These are phyloP conservation scores for Euphrasia confusa DNA, from an alignment of 257 asterid genomes.

Conservation along the genomic window DNA sequence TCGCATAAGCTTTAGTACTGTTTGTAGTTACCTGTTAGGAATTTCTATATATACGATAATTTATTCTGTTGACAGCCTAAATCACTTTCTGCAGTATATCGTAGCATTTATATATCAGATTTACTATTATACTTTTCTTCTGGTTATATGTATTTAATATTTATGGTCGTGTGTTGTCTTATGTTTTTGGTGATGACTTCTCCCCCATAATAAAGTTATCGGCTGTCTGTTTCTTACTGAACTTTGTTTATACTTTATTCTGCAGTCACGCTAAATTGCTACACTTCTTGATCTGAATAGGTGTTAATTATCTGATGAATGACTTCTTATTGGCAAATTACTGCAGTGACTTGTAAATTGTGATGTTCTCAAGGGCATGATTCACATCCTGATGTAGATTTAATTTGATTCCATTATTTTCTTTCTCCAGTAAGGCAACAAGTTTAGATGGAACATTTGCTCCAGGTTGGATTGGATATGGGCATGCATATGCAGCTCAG, in stretches of 20 bases:
- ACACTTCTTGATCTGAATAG: slow-evolving; percentile 1
- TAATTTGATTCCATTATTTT: slow-evolving; percentile 19
- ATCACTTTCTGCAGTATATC: neutral
- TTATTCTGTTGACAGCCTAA: slow-evolving; percentile 13
- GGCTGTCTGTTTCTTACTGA: neutral
- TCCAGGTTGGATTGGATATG: slow-evolving; percentile 96
- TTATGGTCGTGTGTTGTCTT: slow-evolving; percentile 3
- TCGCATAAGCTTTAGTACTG: slow-evolving; percentile 8
- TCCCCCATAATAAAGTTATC: neutral
- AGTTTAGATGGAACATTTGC: slow-evolving; percentile 94
- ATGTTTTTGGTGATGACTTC: neutral
- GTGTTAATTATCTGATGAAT: neutral
- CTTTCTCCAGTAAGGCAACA: slow-evolving; percentile 80
- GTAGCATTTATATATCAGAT: neutral
- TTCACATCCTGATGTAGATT: slow-evolving; percentile 9
- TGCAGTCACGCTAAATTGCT: neutral
- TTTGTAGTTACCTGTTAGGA: neutral
- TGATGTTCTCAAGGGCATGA: slow-evolving; percentile 7
- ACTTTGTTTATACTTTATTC: neutral
- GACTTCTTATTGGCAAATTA: neutral
- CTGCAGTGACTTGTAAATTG: neutral
- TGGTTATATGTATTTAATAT: neutral
- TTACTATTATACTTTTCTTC: slow-evolving; percentile 10
- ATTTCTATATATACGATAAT: too few species aligned
- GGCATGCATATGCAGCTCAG: slow-evolving; percentile 92